phyloP scores from a whole-genome alignment of 2,329 filamentous ascomycete genomes.

The Cyclaneusma minus region DNA sequence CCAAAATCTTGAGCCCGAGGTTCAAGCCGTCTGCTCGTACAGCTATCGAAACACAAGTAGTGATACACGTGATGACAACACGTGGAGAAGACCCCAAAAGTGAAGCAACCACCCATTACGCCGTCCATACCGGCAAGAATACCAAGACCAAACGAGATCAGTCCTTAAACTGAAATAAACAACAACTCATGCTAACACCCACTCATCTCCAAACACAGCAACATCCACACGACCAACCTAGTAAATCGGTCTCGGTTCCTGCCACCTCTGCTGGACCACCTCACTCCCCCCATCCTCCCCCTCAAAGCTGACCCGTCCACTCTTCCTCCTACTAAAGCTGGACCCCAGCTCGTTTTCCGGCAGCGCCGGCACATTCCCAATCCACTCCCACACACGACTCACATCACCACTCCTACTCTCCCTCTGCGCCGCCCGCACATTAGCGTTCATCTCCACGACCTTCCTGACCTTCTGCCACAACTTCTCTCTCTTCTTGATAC shows the following conservation, averaged over 20 bases:
- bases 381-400: slow-evolving; percentile 55
- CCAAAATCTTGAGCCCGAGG: no score
- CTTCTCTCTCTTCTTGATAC: slow-evolving; percentile 56
- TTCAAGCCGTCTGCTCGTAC: no score
- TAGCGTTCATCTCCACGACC: slow-evolving; percentile 87
- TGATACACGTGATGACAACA: no score
- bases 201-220: no score
- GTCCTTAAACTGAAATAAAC: no score
- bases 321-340: slow-evolving; percentile 30
- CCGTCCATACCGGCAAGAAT: no score
- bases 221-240: slow-evolving; percentile 6
- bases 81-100: no score
- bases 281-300: slow-evolving; percentile 13
- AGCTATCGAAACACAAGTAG: no score
- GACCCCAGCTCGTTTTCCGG: slow-evolving; percentile 15
- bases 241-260: slow-evolving; percentile 18
- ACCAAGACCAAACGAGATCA: no score
- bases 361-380: slow-evolving; percentile 34
- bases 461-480: slow-evolving; percentile 72
- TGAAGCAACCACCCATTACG: no score
- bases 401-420: slow-evolving; percentile 50
- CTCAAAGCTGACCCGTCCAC: slow-evolving; percentile 24
- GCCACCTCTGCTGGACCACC: slow-evolving; percentile 13
- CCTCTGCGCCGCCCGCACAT: slow-evolving; percentile 64
- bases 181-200: no score